Conservation (phyloP, 2,329 filamentous ascomycete species). For the Calonectria pseudoreteaudii region DNA sequence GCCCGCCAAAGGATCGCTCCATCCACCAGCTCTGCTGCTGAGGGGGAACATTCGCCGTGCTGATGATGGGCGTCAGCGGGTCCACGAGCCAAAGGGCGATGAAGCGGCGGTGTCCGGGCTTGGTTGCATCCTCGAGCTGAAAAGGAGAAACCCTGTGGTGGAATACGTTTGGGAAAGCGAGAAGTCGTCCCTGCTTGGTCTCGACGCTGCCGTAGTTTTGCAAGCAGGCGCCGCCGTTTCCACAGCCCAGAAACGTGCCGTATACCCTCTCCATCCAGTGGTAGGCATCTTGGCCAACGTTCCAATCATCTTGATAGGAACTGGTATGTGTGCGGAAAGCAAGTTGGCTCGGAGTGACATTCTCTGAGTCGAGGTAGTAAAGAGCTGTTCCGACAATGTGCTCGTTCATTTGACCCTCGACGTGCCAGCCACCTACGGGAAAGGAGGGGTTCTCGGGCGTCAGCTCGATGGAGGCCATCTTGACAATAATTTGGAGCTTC, state of each 20-base stretch:
- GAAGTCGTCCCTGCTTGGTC: conserved; percentile 29
- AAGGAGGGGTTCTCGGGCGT: conserved; percentile 36
- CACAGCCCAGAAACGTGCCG: conserved; percentile 50
- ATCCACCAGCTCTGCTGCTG: conserved; percentile 49
- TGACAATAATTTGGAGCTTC: conserved; percentile 68
- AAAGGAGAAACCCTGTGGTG: conserved; percentile 52
- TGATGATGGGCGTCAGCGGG: conserved; percentile 53
- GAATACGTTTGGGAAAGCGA: conserved; percentile 37
- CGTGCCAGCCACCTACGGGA: conserved; percentile 35
- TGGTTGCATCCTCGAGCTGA: conserved; percentile 56
- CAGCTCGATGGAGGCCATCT: conserved; percentile 55
- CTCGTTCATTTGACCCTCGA: conserved; percentile 45
- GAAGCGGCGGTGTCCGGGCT: conserved; percentile 63
- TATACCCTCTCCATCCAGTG: conserved; percentile 30
- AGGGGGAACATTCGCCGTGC: conserved; percentile 49
- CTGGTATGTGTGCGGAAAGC: conserved; percentile 45
- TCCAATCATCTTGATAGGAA: neutral
- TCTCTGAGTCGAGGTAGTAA: conserved; percentile 41
- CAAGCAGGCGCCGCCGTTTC: conserved; percentile 41
- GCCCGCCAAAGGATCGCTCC: conserved; percentile 20
- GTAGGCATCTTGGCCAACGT: neutral
- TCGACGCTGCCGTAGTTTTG: conserved; percentile 36
- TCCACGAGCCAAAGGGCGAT: conserved; percentile 67
- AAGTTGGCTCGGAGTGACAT: conserved; percentile 32
- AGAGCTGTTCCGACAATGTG: conserved; percentile 44